Evolutionary conservation across 2,329 filamentous ascomycete species (phyloP).

Genomic region (Aspergillus uvarum): DNA sequence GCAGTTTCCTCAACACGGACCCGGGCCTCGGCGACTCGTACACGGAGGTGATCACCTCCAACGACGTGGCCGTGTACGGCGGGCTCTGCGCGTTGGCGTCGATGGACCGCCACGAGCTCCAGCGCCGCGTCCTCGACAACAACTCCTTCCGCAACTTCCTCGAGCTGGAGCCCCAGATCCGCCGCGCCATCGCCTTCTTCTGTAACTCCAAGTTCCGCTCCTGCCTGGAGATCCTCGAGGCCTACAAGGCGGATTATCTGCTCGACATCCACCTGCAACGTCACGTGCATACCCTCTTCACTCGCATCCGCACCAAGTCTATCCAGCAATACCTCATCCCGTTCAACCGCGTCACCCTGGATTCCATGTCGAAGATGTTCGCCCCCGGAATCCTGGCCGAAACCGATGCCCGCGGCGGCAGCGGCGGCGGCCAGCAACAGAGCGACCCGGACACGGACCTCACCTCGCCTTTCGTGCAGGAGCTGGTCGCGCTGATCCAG

Average conservation of each 20-base stretch:
- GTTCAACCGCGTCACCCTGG: conserved; percentile 81
- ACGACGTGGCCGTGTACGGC: conserved; percentile 90
- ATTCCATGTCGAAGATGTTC: conserved; percentile 76
- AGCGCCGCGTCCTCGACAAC: conserved; percentile 75
- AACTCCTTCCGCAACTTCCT: conserved; percentile 78
- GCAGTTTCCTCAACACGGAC: conserved; percentile 66
- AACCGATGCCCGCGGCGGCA: conserved; percentile 15
- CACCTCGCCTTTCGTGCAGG: conserved; percentile 48
- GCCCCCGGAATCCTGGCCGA: conserved; percentile 41
- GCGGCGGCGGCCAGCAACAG: conserved; percentile 37
- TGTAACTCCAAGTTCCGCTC: conserved; percentile 84
- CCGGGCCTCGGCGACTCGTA: conserved; percentile 58
- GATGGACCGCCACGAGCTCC: conserved; percentile 76
- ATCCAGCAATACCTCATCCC: conserved; percentile 91
- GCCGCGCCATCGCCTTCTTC: conserved; percentile 85
- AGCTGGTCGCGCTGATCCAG: conserved; percentile 77
- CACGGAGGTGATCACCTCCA: conserved; percentile 72
- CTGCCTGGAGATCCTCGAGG: conserved; percentile 79
- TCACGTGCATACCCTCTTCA: conserved; percentile 70
- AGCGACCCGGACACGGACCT: conserved; percentile 61
- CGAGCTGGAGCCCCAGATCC: conserved; percentile 89
- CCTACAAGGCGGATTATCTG: conserved; percentile 81
- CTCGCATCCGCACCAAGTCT: conserved; percentile 78
- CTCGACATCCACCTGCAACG: conserved; percentile 81
- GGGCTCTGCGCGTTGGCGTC: conserved; percentile 86